Percentiles rank a stretch among this genome's conserved stretches.
These are phyloP conservation scores for Myriosclerotinia curreyana DNA, from an alignment of 2,329 filamentous ascomycete genomes.

Conservation along the genomic window DNA sequence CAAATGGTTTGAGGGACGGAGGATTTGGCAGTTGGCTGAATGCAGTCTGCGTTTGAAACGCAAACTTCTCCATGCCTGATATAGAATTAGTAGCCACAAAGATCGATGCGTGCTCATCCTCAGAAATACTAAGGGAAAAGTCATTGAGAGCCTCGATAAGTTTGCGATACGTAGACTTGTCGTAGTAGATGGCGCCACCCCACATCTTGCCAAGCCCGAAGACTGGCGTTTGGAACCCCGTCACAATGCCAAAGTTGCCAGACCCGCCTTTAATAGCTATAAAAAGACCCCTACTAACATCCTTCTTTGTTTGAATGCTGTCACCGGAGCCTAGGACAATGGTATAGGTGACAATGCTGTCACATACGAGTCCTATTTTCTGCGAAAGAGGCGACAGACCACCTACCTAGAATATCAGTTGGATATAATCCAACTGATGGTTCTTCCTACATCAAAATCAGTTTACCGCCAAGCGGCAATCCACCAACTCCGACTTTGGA, in stretches of 20 bases:
- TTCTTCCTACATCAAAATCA: not conserved
- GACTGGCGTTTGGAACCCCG: constrained; percentile 46
- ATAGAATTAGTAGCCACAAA: not conserved
- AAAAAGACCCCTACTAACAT: constrained; percentile 48
- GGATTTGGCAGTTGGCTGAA: not conserved
- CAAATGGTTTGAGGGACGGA: not conserved
- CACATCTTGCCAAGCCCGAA: constrained; percentile 25
- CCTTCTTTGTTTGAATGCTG: constrained; percentile 44
- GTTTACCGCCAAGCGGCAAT: constrained; percentile 21
- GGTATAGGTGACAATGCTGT: constrained; percentile 26
- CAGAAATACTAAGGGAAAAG: not conserved
- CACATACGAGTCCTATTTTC: not conserved
- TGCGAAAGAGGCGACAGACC: not conserved
- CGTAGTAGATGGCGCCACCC: constrained; percentile 20
- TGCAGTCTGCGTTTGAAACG: not conserved
- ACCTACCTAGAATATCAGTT: not conserved
- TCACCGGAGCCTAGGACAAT: constrained; percentile 48
- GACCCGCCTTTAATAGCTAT: constrained; percentile 52
- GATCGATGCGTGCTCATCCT: not conserved
- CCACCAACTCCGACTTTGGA: constrained; percentile 21
- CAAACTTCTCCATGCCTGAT: not conserved
- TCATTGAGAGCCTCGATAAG: not conserved
- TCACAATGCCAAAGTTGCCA: constrained; percentile 46
- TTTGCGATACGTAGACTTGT: not conserved
- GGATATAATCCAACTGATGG: not conserved